A percentile compares a stretch with the other conserved stretches of the same genome.
Evolutionary conservation across 352 stramenopile species (phyloP).

Genomic region (Phytophthora aleatoria): DNA sequence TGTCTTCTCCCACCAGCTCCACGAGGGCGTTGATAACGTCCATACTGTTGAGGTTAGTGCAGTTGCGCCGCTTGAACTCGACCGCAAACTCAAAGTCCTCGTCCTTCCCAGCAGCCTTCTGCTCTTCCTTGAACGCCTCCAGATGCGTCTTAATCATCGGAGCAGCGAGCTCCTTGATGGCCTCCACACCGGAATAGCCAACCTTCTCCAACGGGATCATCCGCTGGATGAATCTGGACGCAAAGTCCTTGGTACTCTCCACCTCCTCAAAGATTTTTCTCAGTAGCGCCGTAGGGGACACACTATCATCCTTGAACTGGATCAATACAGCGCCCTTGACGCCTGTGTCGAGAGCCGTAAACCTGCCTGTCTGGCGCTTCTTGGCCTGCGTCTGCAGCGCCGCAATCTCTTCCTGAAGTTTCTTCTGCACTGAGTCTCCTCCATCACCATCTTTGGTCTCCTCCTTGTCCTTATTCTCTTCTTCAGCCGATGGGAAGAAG

Average conservation of each 20-base stretch:
- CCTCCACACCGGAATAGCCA: conserved; percentile 63
- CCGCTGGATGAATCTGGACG: conserved; percentile 75
- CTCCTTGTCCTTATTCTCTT: conserved; percentile 24
- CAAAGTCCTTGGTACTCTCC: conserved; percentile 65
- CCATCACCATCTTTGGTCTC: conserved; percentile 19
- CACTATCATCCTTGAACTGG: conserved; percentile 54
- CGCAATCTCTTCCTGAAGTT: conserved; percentile 72
- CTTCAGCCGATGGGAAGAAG: conserved; percentile 46
- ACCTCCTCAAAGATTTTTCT: conserved; percentile 69
- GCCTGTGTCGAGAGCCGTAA: conserved; percentile 72
- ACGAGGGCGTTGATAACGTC: conserved; percentile 76
- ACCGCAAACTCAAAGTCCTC: conserved; percentile 52
- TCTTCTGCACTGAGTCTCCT: conserved; percentile 59
- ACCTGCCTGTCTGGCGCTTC: conserved; percentile 65
- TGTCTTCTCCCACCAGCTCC: conserved; percentile 53
- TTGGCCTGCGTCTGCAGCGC: conserved; percentile 62
- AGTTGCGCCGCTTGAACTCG: conserved; percentile 84
- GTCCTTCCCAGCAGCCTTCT: conserved; percentile 26
- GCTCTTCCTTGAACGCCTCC: conserved; percentile 34
- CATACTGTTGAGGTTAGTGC: conserved; percentile 69
- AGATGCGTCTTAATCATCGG: conserved; percentile 63
- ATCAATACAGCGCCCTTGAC: conserved; percentile 78
- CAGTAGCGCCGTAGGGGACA: conserved; percentile 56
- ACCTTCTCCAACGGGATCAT: conserved; percentile 79
- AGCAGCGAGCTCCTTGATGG: conserved; percentile 56